Percentiles rank a stretch among this genome's conserved stretches.
These are phyloP conservation scores for Lipomyces sp. DNA, from an alignment of 805 yeast genomes.

Conservation along the genomic window DNA sequence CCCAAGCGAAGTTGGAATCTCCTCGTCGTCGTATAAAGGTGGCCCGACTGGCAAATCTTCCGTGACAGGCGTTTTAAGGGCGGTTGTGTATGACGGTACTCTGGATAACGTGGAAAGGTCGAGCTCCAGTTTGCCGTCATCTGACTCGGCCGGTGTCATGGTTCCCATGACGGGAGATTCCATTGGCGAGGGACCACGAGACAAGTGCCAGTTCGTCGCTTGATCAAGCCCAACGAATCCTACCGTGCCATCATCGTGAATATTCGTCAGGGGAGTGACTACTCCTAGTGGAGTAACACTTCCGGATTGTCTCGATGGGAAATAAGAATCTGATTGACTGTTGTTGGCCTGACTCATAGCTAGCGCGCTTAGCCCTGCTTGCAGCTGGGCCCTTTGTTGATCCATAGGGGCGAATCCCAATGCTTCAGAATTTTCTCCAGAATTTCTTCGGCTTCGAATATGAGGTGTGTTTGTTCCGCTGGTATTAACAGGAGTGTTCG, in stretches of 20 bases:
- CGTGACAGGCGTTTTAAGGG: slow-evolving; percentile 53
- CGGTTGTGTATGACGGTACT: slow-evolving; percentile 86
- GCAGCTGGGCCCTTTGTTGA: slow-evolving; percentile 47
- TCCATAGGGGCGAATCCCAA: slow-evolving; percentile 43
- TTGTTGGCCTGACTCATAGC: slow-evolving; percentile 39
- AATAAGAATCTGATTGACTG: slow-evolving; percentile 28
- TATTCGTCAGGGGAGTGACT: slow-evolving; percentile 33
- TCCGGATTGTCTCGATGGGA: slow-evolving; percentile 34
- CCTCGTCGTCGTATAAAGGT: slow-evolving; percentile 31
- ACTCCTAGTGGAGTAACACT: slow-evolving; percentile 30
- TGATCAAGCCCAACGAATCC: slow-evolving; percentile 48
- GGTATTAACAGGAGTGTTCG: slow-evolving; percentile 46
- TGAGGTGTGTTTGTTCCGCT: slow-evolving; percentile 50
- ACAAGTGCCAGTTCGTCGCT: slow-evolving; percentile 57
- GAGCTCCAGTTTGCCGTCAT: slow-evolving; percentile 46
- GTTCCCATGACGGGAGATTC: slow-evolving; percentile 35
- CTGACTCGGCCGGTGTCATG: slow-evolving; percentile 28
- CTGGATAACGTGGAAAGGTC: slow-evolving; percentile 57
- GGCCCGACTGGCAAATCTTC: slow-evolving; percentile 23
- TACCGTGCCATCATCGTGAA: slow-evolving; percentile 35
- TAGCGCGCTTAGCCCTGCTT: slow-evolving; percentile 48
- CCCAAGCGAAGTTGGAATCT: slow-evolving; percentile 3
- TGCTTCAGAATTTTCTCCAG: slow-evolving; percentile 40
- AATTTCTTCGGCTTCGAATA: slow-evolving; percentile 45
- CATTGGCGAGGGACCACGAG: slow-evolving; percentile 39